Percentiles rank a stretch among this genome's conserved stretches.
These are phyloP conservation scores for Russula olivacea DNA, from an alignment of 768 basidiomycete genomes.

Conservation along the genomic window DNA sequence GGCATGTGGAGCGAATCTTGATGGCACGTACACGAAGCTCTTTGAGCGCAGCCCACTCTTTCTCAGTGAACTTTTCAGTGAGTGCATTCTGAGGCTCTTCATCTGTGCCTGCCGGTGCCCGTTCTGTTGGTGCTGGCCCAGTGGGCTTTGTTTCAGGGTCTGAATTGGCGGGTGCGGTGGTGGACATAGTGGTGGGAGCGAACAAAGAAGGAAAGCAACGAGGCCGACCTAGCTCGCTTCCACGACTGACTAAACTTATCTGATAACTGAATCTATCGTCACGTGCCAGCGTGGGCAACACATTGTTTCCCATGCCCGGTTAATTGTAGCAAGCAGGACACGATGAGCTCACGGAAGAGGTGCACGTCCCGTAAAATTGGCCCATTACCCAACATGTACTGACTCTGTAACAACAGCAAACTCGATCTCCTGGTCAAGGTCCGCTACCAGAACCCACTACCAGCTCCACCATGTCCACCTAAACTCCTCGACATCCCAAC, in stretches of 20 bases:
- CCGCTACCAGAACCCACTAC: constrained; percentile 90
- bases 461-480: constrained; percentile 94
- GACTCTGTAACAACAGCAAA: constrained; percentile 45
- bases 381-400: neutral
- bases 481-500: constrained; percentile 92
- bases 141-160: constrained; percentile 15
- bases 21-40: constrained; percentile 54
- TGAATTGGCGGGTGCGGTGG: constrained; percentile 1
- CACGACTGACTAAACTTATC: neutral
- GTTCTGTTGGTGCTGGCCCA: constrained; percentile 2
- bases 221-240: no score
- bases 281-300: neutral
- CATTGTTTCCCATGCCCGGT: no score
- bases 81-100: constrained; percentile 62
- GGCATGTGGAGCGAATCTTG: neutral
- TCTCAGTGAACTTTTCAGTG: constrained; percentile 60
- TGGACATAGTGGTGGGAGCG: constrained; percentile 14
- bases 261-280: constrained; percentile 1
- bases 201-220: neutral
- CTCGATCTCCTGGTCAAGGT: constrained; percentile 90
- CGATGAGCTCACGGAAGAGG: constrained; percentile 55
- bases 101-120: constrained; percentile 17
- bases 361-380: constrained; percentile 23
- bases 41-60: constrained; percentile 67
- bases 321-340: neutral